Conservation (phyloP, 495 filamentous ascomycete species). For the Letharia columbiana region DNA sequence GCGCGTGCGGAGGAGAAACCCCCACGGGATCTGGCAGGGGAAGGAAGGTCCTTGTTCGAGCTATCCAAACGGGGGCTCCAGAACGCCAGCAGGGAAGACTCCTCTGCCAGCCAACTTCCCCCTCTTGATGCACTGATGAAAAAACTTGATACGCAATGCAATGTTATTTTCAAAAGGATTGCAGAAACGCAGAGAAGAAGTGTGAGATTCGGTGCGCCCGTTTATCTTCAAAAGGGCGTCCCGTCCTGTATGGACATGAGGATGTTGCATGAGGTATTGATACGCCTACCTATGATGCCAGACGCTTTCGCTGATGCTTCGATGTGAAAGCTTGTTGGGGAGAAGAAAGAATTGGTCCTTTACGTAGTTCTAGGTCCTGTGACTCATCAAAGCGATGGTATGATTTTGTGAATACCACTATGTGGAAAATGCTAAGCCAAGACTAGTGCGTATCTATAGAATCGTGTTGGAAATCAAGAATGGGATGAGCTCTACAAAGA, state of each 20-base stretch:
- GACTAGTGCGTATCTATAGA: slow-evolving; percentile 44
- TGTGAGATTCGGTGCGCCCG: slow-evolving; percentile 44
- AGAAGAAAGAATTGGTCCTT: slow-evolving; percentile 19
- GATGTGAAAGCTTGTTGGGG: slow-evolving; percentile 2
- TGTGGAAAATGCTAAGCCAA: slow-evolving; percentile 7
- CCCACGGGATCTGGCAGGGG: slow-evolving; percentile 29
- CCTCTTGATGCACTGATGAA: slow-evolving; percentile 45
- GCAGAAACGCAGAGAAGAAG: slow-evolving; percentile 49
- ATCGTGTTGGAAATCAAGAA: slow-evolving; percentile 41
- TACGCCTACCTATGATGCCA: background rate
- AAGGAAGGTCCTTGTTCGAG: slow-evolving; percentile 42
- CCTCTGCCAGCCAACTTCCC: slow-evolving; percentile 34
- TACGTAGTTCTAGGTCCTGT: slow-evolving; percentile 31
- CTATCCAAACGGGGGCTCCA: slow-evolving; percentile 37
- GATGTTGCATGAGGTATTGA: slow-evolving; percentile 31
- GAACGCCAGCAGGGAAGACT: slow-evolving; percentile 23
- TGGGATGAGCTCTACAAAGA: slow-evolving; percentile 46
- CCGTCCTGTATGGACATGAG: slow-evolving; percentile 30
- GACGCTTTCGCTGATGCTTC: slow-evolving; percentile 2
- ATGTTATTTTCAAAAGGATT: slow-evolving; percentile 48
- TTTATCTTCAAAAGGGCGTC: slow-evolving; percentile 33
- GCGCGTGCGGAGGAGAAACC: slow-evolving; percentile 3
- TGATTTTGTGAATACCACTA: background rate
- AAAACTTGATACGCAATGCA: slow-evolving; percentile 45
- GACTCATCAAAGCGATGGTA: slow-evolving; percentile 19